phyloP scores from a whole-genome alignment of 2,329 filamentous ascomycete species.

The Mycogone perniciosa region DNA sequence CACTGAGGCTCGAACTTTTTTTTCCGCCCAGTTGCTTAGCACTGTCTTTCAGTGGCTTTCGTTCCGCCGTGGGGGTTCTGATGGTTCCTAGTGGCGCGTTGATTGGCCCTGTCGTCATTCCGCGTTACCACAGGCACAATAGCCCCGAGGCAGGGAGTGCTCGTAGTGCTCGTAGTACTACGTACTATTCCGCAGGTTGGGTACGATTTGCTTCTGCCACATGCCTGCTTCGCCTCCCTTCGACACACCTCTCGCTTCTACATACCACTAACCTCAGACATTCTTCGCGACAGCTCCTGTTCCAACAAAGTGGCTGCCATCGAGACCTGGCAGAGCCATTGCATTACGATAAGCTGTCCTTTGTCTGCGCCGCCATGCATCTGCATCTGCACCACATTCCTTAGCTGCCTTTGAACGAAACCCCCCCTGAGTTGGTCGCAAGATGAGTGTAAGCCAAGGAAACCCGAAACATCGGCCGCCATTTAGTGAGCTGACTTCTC shows the following conservation, averaged over 20 bases:
- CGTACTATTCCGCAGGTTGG: not conserved
- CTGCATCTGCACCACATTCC: conserved; percentile 17
- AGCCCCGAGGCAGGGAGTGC: too few relatives aligned
- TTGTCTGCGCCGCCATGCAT: conserved; percentile 15
- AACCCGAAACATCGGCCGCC: not conserved
- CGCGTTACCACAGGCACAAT: too few relatives aligned
- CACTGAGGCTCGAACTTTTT: too few relatives aligned
- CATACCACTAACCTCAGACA: too few relatives aligned
- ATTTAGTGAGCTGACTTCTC: conserved; percentile 17
- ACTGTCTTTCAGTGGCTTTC: too few relatives aligned
- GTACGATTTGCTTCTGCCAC: conserved; percentile 7
- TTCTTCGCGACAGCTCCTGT: conserved; percentile 1
- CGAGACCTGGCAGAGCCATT: not conserved
- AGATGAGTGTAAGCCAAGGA: conserved; percentile 30
- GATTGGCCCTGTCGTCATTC: too few relatives aligned
- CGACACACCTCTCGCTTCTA: conserved; percentile 5
- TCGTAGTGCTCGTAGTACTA: too few relatives aligned
- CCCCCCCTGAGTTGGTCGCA: conserved; percentile 24
- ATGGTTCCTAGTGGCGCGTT: too few relatives aligned
- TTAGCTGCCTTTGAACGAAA: conserved; percentile 11
- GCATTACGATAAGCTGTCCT: not conserved
- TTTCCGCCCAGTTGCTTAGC: too few relatives aligned
- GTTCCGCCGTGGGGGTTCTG: too few relatives aligned
- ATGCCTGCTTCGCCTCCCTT: conserved; percentile 6
- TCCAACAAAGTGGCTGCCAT: conserved; percentile 1